phyloP scores from a whole-genome alignment of 139 green algal species.

The Bryopsis sp. region DNA sequence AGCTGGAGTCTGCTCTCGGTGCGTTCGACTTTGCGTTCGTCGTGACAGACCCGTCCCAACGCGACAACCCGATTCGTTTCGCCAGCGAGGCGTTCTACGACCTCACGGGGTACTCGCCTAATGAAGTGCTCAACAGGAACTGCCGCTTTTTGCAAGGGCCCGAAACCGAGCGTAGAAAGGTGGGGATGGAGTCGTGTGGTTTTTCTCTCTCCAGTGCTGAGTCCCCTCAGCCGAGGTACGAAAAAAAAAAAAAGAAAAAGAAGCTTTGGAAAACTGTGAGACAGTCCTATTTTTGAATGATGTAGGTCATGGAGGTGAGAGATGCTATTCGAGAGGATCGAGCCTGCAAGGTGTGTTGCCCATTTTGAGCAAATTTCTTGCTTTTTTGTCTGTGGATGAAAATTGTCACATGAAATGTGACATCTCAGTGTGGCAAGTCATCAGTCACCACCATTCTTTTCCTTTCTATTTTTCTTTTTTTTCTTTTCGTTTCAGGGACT shows the following conservation, averaged over 20 bases:
- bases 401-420: no score
- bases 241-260: no score
- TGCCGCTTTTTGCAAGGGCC: conserved; percentile 54
- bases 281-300: background rate
- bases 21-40: conserved; percentile 33
- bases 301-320: conserved; percentile 10
- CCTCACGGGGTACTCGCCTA: conserved; percentile 12
- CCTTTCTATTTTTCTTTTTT: no score
- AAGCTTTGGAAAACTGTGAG: no score
- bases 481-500: no score
- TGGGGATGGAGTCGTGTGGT: background rate
- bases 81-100: conserved; percentile 24
- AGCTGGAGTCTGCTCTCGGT: no score
- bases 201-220: no score
- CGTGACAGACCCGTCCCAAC: conserved; percentile 42
- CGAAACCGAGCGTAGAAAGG: background rate
- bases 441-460: no score
- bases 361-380: no score
- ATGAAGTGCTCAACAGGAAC: conserved; percentile 54
- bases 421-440: no score
- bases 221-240: no score
- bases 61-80: conserved; percentile 53
- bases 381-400: no score
- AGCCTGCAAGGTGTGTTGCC: conserved; percentile 3
- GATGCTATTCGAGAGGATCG: background rate